Evolutionary conservation across 352 stramenopile species (phyloP), one percentile per base, ranked within the genome.

Genomic region (Pythium phragmiticola): DNA sequence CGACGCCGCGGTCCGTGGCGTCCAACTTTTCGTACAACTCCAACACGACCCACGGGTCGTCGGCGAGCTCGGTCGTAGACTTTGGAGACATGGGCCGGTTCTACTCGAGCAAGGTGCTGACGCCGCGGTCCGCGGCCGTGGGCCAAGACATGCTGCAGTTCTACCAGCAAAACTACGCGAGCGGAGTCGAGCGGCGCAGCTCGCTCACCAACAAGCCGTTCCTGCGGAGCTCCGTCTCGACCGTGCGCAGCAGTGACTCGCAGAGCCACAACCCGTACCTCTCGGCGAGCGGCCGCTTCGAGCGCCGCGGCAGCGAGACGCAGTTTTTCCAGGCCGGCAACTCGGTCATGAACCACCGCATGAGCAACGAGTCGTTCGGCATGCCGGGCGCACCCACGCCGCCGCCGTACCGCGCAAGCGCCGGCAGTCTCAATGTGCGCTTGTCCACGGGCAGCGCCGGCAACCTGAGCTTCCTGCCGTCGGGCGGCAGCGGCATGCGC

Each of bases 21-120:
- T 92, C 80, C 66, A 92, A 90, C 73, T 89, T 85, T 43, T 92
- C 80, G 51, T 90, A 92, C 73, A 75, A 65, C 11, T 90, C 83
- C 2, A 78, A 80, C 48, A 89, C 78, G 52, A 92, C 83, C 2
- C 84, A 79, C 34, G 80, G 70, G 16, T 92, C 83, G 14, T 88
- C 78, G 23, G 74, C 80, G 51, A 75, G 74, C 21, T 89, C 78
- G 12, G 74, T 92, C 53, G 88, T 87, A 36, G 83, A 92, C 60
- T 63, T 92, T 19, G 83, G 83, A 49, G 83, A 92, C 61, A 88
- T 92, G 83, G 79, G 87, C 76, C 84, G 83, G 54, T 92, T 90
- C 58, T 90, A 92, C 65, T 68, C 60, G 21, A 55, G 39, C 60
- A 68, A 73, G 60, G 60, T 62, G 17, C 47, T 48, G 43, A 68